Evolutionary conservation across 768 basidiomycete species (phyloP).

Genomic region (Trametes sanguinea): DNA sequence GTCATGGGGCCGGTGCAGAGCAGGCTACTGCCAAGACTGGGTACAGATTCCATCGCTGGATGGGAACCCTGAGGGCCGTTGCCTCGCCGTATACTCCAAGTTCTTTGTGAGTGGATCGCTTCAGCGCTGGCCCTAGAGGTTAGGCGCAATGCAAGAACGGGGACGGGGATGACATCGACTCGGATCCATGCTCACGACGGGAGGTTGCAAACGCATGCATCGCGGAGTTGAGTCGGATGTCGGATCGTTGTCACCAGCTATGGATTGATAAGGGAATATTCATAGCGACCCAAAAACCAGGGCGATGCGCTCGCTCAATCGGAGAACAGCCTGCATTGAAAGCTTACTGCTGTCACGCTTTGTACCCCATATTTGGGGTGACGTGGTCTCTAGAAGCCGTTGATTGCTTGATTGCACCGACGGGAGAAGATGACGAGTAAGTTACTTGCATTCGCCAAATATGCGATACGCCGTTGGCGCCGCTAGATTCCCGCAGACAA

Average conservation of each 20-base stretch:
- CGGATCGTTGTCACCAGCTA: neutral
- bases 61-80: too few relatives aligned
- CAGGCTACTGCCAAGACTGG: neutral
- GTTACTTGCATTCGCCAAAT: neutral
- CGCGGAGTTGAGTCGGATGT: conserved; percentile 13
- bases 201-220: too few relatives aligned
- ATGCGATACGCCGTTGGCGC: neutral
- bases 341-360: neutral
- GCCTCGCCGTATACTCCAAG: too few relatives aligned
- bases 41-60: neutral
- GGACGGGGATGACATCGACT: too few relatives aligned
- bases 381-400: neutral
- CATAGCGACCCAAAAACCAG: neutral
- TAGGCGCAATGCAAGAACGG: too few relatives aligned
- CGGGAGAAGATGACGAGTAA: neutral
- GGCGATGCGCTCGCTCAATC: neutral
- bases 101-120: neutral
- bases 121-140: neutral
- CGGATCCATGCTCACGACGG: too few relatives aligned
- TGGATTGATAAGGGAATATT: conserved; percentile 2
- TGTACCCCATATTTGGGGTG: neutral
- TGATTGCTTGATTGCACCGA: neutral
- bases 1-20: conserved; percentile 12
- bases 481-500: neutral
- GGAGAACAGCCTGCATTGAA: neutral